Evolutionary conservation across 148 eudicot species (phyloP).

Genomic region (Dysphania ambrosioides): DNA sequence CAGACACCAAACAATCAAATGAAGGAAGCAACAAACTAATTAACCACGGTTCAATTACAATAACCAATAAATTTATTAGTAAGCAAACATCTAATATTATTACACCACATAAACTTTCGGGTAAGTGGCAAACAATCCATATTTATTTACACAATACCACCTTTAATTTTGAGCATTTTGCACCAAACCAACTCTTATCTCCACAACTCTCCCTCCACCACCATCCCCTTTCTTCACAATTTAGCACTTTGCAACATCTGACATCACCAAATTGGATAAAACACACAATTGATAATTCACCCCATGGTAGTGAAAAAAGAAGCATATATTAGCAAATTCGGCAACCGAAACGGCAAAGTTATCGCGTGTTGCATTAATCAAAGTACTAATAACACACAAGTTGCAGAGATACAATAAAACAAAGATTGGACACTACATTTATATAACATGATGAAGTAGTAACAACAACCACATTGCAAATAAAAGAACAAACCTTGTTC

Average conservation of each 20-base stretch:
- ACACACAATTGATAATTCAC: background rate
- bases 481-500: constrained; percentile 44
- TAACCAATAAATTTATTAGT: background rate
- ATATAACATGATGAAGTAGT: background rate
- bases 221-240: background rate
- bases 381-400: background rate
- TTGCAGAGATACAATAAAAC: background rate
- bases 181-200: background rate
- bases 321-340: background rate
- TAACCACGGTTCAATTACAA: background rate
- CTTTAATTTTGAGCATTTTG: background rate
- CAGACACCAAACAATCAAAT: background rate
- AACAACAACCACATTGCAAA: background rate
- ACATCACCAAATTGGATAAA: background rate
- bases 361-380: background rate
- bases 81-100: background rate
- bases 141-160: background rate
- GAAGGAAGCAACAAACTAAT: background rate
- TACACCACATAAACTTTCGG: background rate
- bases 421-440: background rate
- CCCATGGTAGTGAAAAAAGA: background rate
- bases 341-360: background rate
- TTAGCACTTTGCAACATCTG: background rate
- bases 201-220: background rate
- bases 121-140: no score